Evolutionary conservation across 192 early-diverging fungal genomes (phyloP).

Genomic region (Radiomyces spectabilis): DNA sequence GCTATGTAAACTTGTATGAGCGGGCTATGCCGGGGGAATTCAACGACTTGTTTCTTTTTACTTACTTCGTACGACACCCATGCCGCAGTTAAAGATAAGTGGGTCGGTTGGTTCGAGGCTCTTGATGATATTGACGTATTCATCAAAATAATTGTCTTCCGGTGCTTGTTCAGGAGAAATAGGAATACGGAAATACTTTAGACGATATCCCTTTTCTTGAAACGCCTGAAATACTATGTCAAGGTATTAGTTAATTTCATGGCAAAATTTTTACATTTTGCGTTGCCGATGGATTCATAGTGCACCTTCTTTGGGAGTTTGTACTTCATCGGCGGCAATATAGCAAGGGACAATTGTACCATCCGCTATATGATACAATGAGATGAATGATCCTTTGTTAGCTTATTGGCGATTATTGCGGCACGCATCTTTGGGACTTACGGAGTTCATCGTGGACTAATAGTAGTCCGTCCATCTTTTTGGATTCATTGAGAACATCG

Average conservation of each 20-base stretch:
- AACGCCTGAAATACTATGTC: slow-evolving; percentile 47
- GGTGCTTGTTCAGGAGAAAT: slow-evolving; percentile 53
- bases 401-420: too few relatives aligned
- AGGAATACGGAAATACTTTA: slow-evolving; percentile 51
- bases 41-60: slow-evolving; percentile 1
- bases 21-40: too few relatives aligned
- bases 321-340: slow-evolving; percentile 45
- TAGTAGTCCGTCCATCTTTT: slow-evolving; percentile 36
- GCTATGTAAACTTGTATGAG: slow-evolving; percentile 10
- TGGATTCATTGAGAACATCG: slow-evolving; percentile 45
- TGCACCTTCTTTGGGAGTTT: slow-evolving; percentile 49
- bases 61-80: slow-evolving; percentile 51
- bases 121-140: slow-evolving; percentile 44
- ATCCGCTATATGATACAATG: slow-evolving; percentile 15
- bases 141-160: slow-evolving; percentile 52
- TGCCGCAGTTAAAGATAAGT: slow-evolving; percentile 56
- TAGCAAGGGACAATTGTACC: slow-evolving; percentile 48
- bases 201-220: slow-evolving; percentile 31
- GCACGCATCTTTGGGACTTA: too few relatives aligned
- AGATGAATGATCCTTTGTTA: neutral
- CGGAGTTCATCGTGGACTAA: slow-evolving; percentile 53
- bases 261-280: neutral
- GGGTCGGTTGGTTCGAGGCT: slow-evolving; percentile 26
- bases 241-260: slow-evolving; percentile 16
- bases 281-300: too few relatives aligned